Evolutionary conservation across 2,329 filamentous ascomycete genomes (phyloP).

Genomic region (Diplodia corticola): DNA sequence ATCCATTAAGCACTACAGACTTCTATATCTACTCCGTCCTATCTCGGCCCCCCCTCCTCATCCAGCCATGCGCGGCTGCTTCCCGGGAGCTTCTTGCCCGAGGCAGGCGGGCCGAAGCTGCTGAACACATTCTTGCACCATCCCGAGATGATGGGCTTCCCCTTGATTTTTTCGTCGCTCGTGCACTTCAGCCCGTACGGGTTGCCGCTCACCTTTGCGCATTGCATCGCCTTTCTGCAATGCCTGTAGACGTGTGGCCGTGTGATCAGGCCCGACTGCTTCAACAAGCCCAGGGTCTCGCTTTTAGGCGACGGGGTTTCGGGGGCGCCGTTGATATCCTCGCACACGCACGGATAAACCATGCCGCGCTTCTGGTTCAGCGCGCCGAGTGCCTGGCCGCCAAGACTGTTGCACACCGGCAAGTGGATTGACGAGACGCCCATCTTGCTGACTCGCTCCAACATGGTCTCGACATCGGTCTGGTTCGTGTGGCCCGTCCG

Average conservation of each 20-base stretch:
- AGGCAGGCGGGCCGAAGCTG: too few relatives aligned
- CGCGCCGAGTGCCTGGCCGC: slow-evolving; percentile 26
- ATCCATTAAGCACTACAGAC: too few relatives aligned
- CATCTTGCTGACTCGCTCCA: not conserved
- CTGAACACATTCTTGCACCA: too few relatives aligned
- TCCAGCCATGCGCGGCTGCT: too few relatives aligned
- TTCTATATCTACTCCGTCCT: too few relatives aligned
- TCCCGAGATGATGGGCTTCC: too few relatives aligned
- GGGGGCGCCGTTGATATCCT: not conserved
- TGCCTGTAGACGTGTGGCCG: not conserved
- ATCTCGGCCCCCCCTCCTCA: too few relatives aligned
- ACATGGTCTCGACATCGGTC: too few relatives aligned
- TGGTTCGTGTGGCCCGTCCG: too few relatives aligned
- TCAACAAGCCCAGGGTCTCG: not conserved
- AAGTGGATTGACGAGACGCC: not conserved
- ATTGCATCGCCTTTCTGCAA: not conserved
- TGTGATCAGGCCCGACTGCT: not conserved
- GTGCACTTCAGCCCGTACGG: not conserved
- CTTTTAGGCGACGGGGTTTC: not conserved
- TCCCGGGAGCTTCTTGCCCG: too few relatives aligned
- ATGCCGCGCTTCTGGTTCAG: slow-evolving; percentile 8
- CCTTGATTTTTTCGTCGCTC: too few relatives aligned
- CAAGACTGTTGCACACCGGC: slow-evolving; percentile 23
- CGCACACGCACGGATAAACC: slow-evolving; percentile 24
- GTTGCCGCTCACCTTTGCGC: not conserved